Base-by-base conservation (phyloP, 768 basidiomycete genomes). In the Mycena epipterygia region DNA sequence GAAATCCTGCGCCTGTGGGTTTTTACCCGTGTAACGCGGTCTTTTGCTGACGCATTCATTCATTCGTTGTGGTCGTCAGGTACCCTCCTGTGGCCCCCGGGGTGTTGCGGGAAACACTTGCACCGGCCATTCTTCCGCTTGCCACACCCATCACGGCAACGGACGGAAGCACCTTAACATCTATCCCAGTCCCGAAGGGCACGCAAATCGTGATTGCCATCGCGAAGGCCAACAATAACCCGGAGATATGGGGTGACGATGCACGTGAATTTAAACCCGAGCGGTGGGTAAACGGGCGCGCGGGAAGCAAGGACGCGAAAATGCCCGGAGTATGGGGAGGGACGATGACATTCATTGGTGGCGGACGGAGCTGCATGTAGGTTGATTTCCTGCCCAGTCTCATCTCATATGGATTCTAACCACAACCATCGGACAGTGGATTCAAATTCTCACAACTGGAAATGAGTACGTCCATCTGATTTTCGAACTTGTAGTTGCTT, bases 391-490 rank as follows among this genome's bases (percentile, higher is more conserved):
- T 16, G 1, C 1, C 21, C 37, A 17, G n/a, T n/a, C n/a, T n/a
- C n/a, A n/a, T n/a, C n/a, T 39, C 29, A 5, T 2, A 8, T 29
- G 25, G 5, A 12, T 6, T 17, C 32, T 9, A n/a, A n/a, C n/a
- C n/a, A n/a, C n/a, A n/a, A 19, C 11, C 14, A 16, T n/a, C 59
- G 33, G 21, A 27, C 64, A 86, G 85, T 37, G 88, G 87, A 0
- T 87, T 88, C 80, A 87, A 88, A 72, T 88, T 89, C 78, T 83
- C 87, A 1, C 84, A 88, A 68, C 78, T 89, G 11, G 87, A 88
- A 73, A 86, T 87, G 80, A 88, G 87, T 88, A 72, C 27, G 84
- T 79, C n/a, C n/a, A 27, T 14, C n/a, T n/a, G n/a, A 3, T 16
- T 8, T 39, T 3, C 35, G 27, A n/a, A n/a, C n/a, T n/a, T n/a